phyloP scores from a whole-genome alignment of 805 yeast genomes.

The Nakazawaea sp. region DNA sequence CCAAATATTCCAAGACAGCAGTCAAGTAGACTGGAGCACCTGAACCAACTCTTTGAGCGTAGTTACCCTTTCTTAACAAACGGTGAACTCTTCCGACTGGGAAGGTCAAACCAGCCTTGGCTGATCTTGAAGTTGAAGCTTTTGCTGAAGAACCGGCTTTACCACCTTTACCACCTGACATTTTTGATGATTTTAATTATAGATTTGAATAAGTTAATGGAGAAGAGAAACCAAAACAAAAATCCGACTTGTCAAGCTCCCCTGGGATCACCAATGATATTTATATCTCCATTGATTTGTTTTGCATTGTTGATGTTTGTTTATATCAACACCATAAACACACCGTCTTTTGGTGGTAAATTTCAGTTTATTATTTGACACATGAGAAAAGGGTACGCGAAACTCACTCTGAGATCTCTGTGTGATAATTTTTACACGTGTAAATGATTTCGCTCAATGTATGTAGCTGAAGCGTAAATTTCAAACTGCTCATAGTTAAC shows the following conservation, averaged over 20 bases:
- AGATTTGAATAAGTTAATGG: background rate
- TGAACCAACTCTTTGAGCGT: slow-evolving; percentile 98
- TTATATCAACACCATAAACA: too few relatives aligned
- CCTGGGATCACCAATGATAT: slow-evolving; percentile 1
- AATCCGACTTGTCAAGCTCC: background rate
- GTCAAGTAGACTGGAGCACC: slow-evolving; percentile 99
- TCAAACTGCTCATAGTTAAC: too few relatives aligned
- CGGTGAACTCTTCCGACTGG: slow-evolving; percentile 99
- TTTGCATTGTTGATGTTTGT: too few relatives aligned
- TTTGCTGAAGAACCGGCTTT: slow-evolving; percentile 94
- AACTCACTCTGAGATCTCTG: too few relatives aligned
- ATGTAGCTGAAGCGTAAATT: too few relatives aligned
- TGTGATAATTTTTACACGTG: too few relatives aligned
- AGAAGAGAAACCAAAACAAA: slow-evolving; percentile 1
- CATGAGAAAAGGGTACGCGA: too few relatives aligned
- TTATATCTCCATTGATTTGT: background rate
- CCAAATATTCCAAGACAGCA: slow-evolving; percentile 93
- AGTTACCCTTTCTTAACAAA: slow-evolving; percentile 92
- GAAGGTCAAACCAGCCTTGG: slow-evolving; percentile 98
- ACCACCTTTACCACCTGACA: slow-evolving; percentile 80
- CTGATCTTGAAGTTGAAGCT: slow-evolving; percentile 96
- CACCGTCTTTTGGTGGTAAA: too few relatives aligned
- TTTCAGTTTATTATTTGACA: too few relatives aligned
- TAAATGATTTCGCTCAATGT: too few relatives aligned
- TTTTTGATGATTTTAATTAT: slow-evolving; percentile 13